Conservation (phyloP, 768 basidiomycete species). For the Mycena leptocephala region DNA sequence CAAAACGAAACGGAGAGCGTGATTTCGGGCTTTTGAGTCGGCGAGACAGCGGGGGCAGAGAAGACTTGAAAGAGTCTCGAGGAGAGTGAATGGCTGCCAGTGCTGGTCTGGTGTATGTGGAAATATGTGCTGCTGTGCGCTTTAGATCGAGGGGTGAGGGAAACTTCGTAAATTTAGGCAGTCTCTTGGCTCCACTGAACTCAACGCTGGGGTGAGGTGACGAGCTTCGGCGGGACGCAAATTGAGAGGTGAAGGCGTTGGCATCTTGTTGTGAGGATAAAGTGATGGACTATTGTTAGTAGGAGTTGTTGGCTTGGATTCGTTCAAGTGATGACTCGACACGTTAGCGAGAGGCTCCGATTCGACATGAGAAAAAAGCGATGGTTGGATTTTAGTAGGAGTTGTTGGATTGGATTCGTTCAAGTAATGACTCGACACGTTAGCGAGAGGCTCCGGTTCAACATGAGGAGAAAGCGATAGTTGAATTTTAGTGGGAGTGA, state of each 20-base stretch:
- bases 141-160: not conserved
- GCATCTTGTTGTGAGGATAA: not conserved
- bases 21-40: not conserved
- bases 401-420: not conserved
- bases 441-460: not conserved
- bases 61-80: no score
- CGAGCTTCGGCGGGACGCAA: not conserved
- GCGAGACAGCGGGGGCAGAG: not conserved
- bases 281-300: not conserved
- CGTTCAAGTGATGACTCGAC: not conserved
- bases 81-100: not conserved
- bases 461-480: not conserved
- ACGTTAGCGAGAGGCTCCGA: not conserved
- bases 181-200: not conserved
- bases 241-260: not conserved
- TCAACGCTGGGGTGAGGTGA: not conserved
- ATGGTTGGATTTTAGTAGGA: not conserved
- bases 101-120: not conserved
- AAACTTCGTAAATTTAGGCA: constrained; percentile 16
- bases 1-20: not conserved
- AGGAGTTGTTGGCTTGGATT: constrained; percentile 7
- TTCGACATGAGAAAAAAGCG: not conserved
- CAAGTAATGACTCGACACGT: not conserved
- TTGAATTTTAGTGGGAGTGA: not conserved
- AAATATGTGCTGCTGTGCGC: not conserved